Base-by-base conservation (phyloP, 2,329 filamentous ascomycete species). In the Stemphylium beticola region DNA sequence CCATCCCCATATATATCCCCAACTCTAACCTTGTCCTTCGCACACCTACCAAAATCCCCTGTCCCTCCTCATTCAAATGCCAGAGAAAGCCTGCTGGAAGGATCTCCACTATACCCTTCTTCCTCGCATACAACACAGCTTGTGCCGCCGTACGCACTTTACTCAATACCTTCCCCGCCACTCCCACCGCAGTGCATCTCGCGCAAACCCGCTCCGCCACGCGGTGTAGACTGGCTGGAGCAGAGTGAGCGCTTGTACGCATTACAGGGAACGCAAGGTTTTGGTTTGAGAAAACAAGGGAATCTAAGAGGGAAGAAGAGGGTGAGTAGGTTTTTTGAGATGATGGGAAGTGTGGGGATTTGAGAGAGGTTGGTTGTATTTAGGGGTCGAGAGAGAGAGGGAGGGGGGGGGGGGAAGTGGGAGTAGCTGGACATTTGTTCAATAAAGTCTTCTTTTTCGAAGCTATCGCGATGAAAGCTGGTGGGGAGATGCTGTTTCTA, bases 151-250 rank as follows among this genome's bases (percentile, higher is more conserved):
- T 14, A n/a, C 7, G 7, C 5, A n/a, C 12, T 12, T 14, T 34
- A 2, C n/a, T n/a, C 32, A 12, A 6, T 12, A n/a, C 5, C 32
- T 34, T 12, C 12, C 2, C 15, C 32, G 3, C 7, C 14, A 12
- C 7, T 11, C 6, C 11, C 22, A 17, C 3, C 4, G 3, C 39
- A 22, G 0, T 5, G 29, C 7, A 24, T 58, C 10, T 42, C 41
- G n/a, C 57, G 60, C 2, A 62, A 62, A 10, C 51, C 52, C 1
- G 60, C 33, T 1, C 55, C 60, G 3, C 34, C 48, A 1, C 49
- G 60, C 2, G 60, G 57, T 2, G 10, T 31, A 4, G 57, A 60
- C 6, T 62, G 57, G 57, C 14, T 60, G 0, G 36, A 49, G 12
- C 60, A 62, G 18, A 53, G 49, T 46, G 47, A 60, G 10, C 17